These are phyloP conservation scores for Nematocida minor DNA, from an alignment of 371 early-diverging fungal genomes.

Conservation along the genomic window DNA sequence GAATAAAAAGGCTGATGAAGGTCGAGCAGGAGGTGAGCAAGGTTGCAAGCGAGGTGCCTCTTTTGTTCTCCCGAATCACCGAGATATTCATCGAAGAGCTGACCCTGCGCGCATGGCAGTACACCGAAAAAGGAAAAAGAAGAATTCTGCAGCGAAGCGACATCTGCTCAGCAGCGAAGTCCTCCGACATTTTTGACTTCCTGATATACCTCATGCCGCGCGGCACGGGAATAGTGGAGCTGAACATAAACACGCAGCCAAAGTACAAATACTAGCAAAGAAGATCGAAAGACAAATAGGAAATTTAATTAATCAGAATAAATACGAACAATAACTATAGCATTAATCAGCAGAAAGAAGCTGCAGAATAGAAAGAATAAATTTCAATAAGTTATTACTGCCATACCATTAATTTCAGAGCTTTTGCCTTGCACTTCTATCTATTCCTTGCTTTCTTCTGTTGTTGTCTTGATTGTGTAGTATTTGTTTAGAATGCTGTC, in stretches of 20 bases:
- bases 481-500: slow-evolving; percentile 84
- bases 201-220: slow-evolving; percentile 92
- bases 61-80: slow-evolving; percentile 87
- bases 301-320: too few relatives aligned
- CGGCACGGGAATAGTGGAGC: slow-evolving; percentile 32
- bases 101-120: slow-evolving; percentile 88
- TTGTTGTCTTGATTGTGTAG: slow-evolving; percentile 66
- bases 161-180: slow-evolving; percentile 80
- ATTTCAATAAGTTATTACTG: too few relatives aligned
- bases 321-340: too few relatives aligned
- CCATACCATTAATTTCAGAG: too few relatives aligned
- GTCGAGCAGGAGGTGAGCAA: slow-evolving; percentile 87
- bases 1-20: slow-evolving; percentile 99
- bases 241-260: neutral
- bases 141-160: slow-evolving; percentile 88
- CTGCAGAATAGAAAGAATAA: too few relatives aligned
- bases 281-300: too few relatives aligned
- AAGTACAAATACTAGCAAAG: slow-evolving; percentile 26
- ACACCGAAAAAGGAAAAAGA: slow-evolving; percentile 93
- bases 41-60: slow-evolving; percentile 72
- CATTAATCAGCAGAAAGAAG: neutral
- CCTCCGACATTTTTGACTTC: slow-evolving; percentile 93
- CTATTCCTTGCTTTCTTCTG: neutral
- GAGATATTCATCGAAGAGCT: slow-evolving; percentile 89
- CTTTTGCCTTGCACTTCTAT: neutral